Evolutionary conservation across 331 rosid species (phyloP).

Genomic region (Quercus lobata): DNA sequence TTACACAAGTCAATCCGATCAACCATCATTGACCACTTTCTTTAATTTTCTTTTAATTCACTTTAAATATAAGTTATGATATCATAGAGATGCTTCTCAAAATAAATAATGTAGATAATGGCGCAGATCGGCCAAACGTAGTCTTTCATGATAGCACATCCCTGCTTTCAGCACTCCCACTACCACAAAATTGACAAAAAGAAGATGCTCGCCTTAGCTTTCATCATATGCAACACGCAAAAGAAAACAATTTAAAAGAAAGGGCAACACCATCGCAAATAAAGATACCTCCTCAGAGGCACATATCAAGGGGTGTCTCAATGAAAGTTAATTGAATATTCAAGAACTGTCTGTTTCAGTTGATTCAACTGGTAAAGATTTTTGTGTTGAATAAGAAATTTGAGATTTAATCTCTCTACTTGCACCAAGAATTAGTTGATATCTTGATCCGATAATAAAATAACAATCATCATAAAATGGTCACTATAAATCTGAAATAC

Average conservation of each 20-base stretch:
- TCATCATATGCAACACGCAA: slow-evolving; percentile 30
- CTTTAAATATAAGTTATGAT: slow-evolving; percentile 25
- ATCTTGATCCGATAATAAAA: no score
- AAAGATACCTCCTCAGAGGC: background rate
- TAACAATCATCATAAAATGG: no score
- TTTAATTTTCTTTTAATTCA: slow-evolving; percentile 13
- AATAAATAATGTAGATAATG: slow-evolving; percentile 5
- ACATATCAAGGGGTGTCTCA: background rate
- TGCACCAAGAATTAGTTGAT: rapidly evolving
- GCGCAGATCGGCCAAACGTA: background rate
- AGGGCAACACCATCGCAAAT: slow-evolving; percentile 9
- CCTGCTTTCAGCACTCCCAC: slow-evolving; percentile 28
- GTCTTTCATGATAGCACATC: slow-evolving; percentile 18
- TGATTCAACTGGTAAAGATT: rapidly evolving
- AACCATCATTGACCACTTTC: slow-evolving; percentile 9
- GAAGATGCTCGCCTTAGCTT: slow-evolving; percentile 13
- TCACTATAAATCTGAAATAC: no score
- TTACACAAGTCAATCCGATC: background rate
- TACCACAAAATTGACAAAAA: slow-evolving; percentile 20
- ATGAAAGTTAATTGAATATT: no score
- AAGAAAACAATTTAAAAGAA: slow-evolving; percentile 15
- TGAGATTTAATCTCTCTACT: rapidly evolving
- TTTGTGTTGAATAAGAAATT: no score
- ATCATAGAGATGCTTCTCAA: slow-evolving; percentile 20
- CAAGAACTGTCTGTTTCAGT: background rate